These are phyloP conservation scores for Syzygium syzygioides DNA, from an alignment of 441 rosid genomes.

Conservation along the genomic window DNA sequence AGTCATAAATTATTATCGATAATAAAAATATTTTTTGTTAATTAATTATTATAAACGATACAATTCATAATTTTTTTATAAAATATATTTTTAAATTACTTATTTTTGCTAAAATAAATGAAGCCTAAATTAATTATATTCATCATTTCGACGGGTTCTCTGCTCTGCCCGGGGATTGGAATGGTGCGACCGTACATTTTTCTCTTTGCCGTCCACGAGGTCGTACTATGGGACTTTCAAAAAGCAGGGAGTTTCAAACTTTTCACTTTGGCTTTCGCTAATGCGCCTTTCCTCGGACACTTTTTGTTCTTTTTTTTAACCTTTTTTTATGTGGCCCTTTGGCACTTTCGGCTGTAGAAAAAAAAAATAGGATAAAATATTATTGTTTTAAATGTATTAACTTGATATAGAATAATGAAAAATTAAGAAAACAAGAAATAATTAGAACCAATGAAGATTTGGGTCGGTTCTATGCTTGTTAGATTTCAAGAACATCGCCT, in stretches of 20 bases:
- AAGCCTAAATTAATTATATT: not conserved
- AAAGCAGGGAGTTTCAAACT: not conserved
- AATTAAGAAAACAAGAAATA: no score
- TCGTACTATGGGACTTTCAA: not conserved
- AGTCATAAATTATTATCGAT: not conserved
- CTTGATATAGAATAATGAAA: not conserved
- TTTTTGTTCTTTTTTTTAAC: not conserved
- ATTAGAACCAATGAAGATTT: no score
- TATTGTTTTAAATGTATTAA: not conserved
- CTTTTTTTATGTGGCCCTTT: not conserved
- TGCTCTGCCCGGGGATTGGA: not conserved
- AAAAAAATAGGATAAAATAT: not conserved
- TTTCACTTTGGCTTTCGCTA: not conserved
- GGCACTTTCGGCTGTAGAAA: not conserved
- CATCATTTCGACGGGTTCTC: not conserved
- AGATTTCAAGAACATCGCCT: no score
- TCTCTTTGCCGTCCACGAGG: not conserved
- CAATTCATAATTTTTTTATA: not conserved
- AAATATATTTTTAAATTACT: not conserved
- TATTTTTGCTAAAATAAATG: not conserved
- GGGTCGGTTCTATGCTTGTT: no score
- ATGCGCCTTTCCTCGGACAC: fast-evolving
- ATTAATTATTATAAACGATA: not conserved
- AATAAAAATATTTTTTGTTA: not conserved
- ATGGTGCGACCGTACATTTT: not conserved